A percentile compares a stretch with the other conserved stretches of the same genome.
Evolutionary conservation across 768 basidiomycete species (phyloP).

Genomic region (Rhizopogon vinicolor): DNA sequence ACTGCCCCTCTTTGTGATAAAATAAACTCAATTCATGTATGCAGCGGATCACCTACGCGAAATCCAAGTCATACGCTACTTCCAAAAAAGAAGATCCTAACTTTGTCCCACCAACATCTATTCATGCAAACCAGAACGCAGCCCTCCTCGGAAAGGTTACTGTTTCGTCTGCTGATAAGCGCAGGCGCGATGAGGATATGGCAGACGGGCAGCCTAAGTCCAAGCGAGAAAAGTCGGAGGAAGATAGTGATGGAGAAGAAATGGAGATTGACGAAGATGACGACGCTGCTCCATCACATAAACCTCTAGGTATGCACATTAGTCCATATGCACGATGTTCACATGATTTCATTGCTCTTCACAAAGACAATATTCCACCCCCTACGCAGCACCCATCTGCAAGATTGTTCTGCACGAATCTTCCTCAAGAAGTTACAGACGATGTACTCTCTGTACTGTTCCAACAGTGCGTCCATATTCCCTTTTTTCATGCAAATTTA

Average conservation of each 20-base stretch:
- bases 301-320: slow-evolving; percentile 43
- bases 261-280: slow-evolving; percentile 96
- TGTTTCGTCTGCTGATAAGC: slow-evolving; percentile 47
- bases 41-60: slow-evolving; percentile 90
- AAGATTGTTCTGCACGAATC: slow-evolving; percentile 73
- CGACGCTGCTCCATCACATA: slow-evolving; percentile 41
- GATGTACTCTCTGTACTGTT: slow-evolving; percentile 84
- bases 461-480: slow-evolving; percentile 68
- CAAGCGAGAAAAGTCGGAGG: slow-evolving; percentile 69
- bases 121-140: slow-evolving; percentile 48
- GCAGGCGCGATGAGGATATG: slow-evolving; percentile 59
- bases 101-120: slow-evolving; percentile 70
- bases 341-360: slow-evolving; percentile 18
- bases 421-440: slow-evolving; percentile 88
- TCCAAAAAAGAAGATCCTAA: slow-evolving; percentile 72
- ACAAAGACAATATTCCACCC: slow-evolving; percentile 37
- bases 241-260: slow-evolving; percentile 72
- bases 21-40: neutral
- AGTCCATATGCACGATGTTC: slow-evolving; percentile 21
- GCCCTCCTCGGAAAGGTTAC: slow-evolving; percentile 34
- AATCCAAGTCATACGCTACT: slow-evolving; percentile 84
- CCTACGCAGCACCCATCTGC: slow-evolving; percentile 52
- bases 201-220: slow-evolving; percentile 47
- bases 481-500: neutral
- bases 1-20: slow-evolving; percentile 1